Conservation (phyloP, 2,329 filamentous ascomycete species). For the Alternaria alternata region DNA sequence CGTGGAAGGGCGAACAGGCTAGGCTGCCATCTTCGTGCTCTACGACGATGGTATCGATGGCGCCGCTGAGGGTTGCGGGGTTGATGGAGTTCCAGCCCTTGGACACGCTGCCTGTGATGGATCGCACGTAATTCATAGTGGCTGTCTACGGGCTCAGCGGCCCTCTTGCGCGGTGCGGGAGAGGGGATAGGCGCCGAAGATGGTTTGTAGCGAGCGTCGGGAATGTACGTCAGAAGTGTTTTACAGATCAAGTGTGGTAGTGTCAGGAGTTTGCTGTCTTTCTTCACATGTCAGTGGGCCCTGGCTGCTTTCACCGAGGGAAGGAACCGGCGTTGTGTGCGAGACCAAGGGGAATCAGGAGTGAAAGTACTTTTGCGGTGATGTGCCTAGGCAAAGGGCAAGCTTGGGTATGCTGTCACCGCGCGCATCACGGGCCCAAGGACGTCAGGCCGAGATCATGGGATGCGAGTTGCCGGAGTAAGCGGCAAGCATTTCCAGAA, state of each 20-base stretch:
- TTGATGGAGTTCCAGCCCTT: slow-evolving; percentile 99
- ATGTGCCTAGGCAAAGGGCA: slow-evolving; percentile 4
- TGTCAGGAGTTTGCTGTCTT: neutral
- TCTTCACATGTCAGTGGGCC: slow-evolving; percentile 21
- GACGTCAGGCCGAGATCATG: slow-evolving; percentile 29
- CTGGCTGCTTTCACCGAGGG: neutral
- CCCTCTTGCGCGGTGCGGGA: slow-evolving; percentile 6
- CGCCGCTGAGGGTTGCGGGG: slow-evolving; percentile 93
- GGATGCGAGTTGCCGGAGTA: slow-evolving; percentile 28
- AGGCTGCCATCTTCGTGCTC: slow-evolving; percentile 90
- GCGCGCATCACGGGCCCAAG: slow-evolving; percentile 17
- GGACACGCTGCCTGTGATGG: slow-evolving; percentile 92
- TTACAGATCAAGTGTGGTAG: neutral
- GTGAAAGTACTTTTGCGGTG: slow-evolving; percentile 5
- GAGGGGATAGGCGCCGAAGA: neutral
- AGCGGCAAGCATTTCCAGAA: slow-evolving; percentile 16
- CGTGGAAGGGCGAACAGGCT: slow-evolving; percentile 95
- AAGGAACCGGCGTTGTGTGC: neutral
- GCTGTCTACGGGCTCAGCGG: slow-evolving; percentile 34
- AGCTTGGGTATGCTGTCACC: slow-evolving; percentile 18
- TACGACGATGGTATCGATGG: slow-evolving; percentile 98
- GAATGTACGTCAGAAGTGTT: slow-evolving; percentile 10
- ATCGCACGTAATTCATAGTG: slow-evolving; percentile 95
- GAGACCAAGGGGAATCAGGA: neutral
- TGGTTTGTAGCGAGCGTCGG: neutral